A percentile compares a stretch with the other conserved stretches of the same genome.
phyloP scores from a whole-genome alignment of 768 basidiomycete genomes.

The Mycena haematopus region DNA sequence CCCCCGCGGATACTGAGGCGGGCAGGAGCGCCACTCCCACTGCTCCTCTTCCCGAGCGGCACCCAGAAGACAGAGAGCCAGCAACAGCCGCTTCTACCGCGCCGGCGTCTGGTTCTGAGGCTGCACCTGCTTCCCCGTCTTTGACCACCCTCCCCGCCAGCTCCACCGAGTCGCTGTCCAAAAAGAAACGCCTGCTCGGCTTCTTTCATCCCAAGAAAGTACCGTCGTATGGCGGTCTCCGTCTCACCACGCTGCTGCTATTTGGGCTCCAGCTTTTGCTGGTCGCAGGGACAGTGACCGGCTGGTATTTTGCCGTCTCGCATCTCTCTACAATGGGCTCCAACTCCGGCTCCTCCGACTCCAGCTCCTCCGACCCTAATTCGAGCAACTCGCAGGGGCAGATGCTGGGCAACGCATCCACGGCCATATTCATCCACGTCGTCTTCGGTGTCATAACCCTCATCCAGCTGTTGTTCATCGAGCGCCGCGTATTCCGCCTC shows the following conservation, averaged over 20 bases:
- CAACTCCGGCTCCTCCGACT: not conserved
- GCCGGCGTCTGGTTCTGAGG: conserved; percentile 28
- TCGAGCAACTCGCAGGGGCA: conserved; percentile 1
- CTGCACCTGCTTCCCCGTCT: conserved; percentile 25
- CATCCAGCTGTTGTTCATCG: conserved; percentile 64
- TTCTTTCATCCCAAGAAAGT: conserved; percentile 49
- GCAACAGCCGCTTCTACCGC: conserved; percentile 25
- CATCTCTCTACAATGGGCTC: not conserved
- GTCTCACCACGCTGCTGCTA: conserved; percentile 48
- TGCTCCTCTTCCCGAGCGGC: conserved; percentile 49
- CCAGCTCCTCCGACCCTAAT: not conserved
- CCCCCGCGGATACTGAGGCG: conserved; percentile 20
- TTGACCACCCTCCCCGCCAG: conserved; percentile 21
- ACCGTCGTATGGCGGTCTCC: conserved; percentile 50
- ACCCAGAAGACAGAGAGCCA: conserved; percentile 54
- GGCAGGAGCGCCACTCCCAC: conserved; percentile 31
- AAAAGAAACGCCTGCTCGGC: conserved; percentile 43
- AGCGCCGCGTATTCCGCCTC: conserved; percentile 67
- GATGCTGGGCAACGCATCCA: conserved; percentile 36
- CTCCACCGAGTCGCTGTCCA: conserved; percentile 35
- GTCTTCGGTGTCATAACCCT: conserved; percentile 60
- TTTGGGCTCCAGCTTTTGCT: conserved; percentile 48
- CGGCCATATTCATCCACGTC: conserved; percentile 66
- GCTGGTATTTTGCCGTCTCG: conserved; percentile 57
- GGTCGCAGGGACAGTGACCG: conserved; percentile 56